These are phyloP conservation scores for Penicillium sp. DNA, from an alignment of 2,329 filamentous ascomycete genomes.

Conservation along the genomic window DNA sequence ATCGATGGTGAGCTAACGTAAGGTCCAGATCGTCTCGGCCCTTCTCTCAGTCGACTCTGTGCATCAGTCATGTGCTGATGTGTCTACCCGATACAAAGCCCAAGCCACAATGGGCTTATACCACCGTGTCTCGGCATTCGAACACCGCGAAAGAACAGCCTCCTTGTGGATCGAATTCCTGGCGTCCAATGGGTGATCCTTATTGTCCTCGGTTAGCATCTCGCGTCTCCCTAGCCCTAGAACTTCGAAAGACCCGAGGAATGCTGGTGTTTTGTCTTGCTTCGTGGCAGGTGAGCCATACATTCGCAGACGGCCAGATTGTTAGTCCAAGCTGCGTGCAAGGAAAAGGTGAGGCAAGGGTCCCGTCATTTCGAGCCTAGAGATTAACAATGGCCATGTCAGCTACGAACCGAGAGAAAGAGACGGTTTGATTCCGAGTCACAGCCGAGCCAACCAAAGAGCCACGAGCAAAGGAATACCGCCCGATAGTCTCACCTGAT, in stretches of 20 bases:
- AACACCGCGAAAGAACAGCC: no score
- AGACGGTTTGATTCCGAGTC: neutral
- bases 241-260: no score
- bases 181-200: neutral
- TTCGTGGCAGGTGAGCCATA: no score
- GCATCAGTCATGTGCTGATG: neutral
- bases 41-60: no score
- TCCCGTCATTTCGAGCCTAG: neutral
- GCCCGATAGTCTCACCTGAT: neutral
- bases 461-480: neutral
- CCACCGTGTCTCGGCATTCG: no score
- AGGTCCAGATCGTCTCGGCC: no score
- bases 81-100: no score
- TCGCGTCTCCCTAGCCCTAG: neutral
- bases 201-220: neutral
- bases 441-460: neutral
- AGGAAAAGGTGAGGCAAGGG: neutral
- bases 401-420: neutral
- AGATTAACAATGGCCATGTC: neutral
- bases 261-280: no score
- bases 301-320: neutral
- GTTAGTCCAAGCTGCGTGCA: neutral
- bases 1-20: no score
- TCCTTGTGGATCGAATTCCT: neutral
- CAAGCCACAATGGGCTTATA: no score